Conservation (phyloP, 1,284 basidiomycete species). For the Ustilago esculenta region DNA sequence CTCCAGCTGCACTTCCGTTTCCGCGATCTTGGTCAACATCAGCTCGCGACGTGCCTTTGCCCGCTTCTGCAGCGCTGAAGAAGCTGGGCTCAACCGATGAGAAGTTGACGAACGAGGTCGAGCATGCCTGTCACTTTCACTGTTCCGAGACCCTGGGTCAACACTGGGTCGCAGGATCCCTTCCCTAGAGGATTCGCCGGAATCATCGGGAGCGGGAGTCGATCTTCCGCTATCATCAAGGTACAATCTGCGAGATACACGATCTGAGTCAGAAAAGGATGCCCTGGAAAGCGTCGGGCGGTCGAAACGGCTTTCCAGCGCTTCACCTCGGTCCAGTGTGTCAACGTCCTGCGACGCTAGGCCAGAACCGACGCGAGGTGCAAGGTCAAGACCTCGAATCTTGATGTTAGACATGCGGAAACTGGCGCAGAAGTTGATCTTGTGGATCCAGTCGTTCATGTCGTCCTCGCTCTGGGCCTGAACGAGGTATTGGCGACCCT, state of each 20-base stretch:
- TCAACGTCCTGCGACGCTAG: conserved; percentile 11
- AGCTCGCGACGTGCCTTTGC: conserved; percentile 40
- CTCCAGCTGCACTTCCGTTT: conserved; percentile 83
- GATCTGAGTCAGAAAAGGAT: conserved; percentile 32
- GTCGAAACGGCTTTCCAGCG: conserved; percentile 26
- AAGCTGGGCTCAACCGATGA: conserved; percentile 27
- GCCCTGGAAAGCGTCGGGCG: conserved; percentile 10
- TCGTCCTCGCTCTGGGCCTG: conserved; percentile 79
- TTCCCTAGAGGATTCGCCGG: conserved; percentile 20
- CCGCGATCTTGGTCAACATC: conserved; percentile 69
- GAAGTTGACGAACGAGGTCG: conserved; percentile 42
- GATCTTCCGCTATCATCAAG: conserved; percentile 28
- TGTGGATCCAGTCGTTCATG: conserved; percentile 89
- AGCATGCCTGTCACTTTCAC: conserved; percentile 18
- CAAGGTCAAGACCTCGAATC: conserved; percentile 74
- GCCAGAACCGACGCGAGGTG: conserved; percentile 23
- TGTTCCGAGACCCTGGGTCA: conserved; percentile 15
- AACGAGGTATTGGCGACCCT: conserved; percentile 78
- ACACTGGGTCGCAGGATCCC: conserved; percentile 7
- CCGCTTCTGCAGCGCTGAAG: conserved; percentile 36
- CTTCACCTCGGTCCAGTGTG: conserved; percentile 60
- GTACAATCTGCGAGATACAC: conserved; percentile 5
- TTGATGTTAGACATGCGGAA: conserved; percentile 87
- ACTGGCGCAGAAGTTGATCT: conserved; percentile 92
- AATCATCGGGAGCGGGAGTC: conserved; percentile 23